Percentiles rank a stretch among this genome's conserved stretches.
phyloP scores from a whole-genome alignment of 306 rosid species.

The Quercus wislizeni region DNA sequence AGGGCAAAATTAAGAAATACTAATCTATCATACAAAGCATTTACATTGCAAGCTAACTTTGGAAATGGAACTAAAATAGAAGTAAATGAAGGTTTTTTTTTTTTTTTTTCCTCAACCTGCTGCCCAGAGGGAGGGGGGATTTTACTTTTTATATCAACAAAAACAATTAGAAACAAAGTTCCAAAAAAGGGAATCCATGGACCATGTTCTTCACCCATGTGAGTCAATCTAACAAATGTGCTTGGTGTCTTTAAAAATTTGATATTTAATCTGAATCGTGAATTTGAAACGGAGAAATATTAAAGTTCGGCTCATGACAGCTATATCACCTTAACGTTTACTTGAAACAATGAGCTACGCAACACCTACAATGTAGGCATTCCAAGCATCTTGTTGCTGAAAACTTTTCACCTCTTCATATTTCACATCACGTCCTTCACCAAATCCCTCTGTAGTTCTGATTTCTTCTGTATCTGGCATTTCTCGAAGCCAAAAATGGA shows the following conservation, averaged over 20 bases:
- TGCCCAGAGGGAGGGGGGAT: too few species aligned
- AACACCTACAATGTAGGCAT: slow-evolving; percentile 87
- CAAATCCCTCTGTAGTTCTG: slow-evolving; percentile 61
- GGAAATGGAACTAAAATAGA: background rate
- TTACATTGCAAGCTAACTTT: too few species aligned
- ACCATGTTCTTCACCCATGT: too few species aligned
- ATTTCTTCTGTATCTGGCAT: slow-evolving; percentile 71
- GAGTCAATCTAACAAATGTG: too few species aligned
- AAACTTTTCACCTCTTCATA: slow-evolving; percentile 75
- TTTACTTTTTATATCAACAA: too few species aligned
- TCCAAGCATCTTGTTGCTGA: slow-evolving; percentile 84
- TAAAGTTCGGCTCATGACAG: background rate
- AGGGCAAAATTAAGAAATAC: too few species aligned
- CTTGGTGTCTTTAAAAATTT: too few species aligned
- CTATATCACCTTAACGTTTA: background rate
- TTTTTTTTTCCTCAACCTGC: too few species aligned
- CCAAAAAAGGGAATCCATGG: too few species aligned
- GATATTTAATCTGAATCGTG: background rate
- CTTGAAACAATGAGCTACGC: slow-evolving; percentile 34
- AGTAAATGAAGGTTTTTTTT: background rate
- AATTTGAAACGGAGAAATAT: background rate
- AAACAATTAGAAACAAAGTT: too few species aligned
- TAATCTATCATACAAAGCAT: too few species aligned
- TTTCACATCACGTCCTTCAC: slow-evolving; percentile 57
- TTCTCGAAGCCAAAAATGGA: slow-evolving; percentile 79